Percentiles rank a stretch among this genome's conserved stretches.
phyloP scores from a whole-genome alignment of 1,284 basidiomycete genomes.

The Bondarzewia mesenterica region DNA sequence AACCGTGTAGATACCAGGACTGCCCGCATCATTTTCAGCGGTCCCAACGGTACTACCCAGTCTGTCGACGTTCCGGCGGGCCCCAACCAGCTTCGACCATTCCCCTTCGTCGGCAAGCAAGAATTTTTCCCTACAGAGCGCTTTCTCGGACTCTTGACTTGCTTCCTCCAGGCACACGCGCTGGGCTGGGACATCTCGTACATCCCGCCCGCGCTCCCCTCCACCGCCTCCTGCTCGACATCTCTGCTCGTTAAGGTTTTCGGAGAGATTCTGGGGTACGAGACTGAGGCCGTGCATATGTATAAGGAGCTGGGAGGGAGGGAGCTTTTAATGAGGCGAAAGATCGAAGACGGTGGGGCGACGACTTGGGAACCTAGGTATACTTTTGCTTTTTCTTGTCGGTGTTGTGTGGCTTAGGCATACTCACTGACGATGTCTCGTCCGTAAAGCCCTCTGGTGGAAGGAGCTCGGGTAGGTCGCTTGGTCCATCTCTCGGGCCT shows the following conservation, averaged over 20 bases:
- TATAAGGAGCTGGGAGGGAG: conserved; percentile 64
- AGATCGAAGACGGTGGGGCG: conserved; percentile 38
- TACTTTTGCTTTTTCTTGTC: conserved; percentile 4
- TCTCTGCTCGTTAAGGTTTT: conserved; percentile 28
- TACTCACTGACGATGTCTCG: not conserved
- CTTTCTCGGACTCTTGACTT: conserved; percentile 27
- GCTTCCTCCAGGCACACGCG: conserved; percentile 27
- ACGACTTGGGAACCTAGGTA: conserved; percentile 60
- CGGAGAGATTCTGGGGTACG: conserved; percentile 49
- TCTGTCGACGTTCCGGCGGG: conserved; percentile 40
- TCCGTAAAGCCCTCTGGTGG: conserved; percentile 37
- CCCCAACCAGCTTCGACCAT: conserved; percentile 16
- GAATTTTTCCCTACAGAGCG: conserved; percentile 22
- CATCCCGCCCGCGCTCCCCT: conserved; percentile 25
- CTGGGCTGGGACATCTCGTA: conserved; percentile 28
- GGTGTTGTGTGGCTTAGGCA: not conserved
- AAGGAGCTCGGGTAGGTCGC: conserved; percentile 48
- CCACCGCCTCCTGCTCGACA: conserved; percentile 28
- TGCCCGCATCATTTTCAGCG: conserved; percentile 35
- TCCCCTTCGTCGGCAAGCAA: conserved; percentile 2
- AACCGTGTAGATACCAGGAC: conserved; percentile 29
- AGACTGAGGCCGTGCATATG: conserved; percentile 48
- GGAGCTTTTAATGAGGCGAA: conserved; percentile 53
- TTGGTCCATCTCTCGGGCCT: conserved; percentile 53
- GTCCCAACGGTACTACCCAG: conserved; percentile 23